phyloP scores from a whole-genome alignment of 1,139 yeast species.

The Hyphopichia khmerensis region DNA sequence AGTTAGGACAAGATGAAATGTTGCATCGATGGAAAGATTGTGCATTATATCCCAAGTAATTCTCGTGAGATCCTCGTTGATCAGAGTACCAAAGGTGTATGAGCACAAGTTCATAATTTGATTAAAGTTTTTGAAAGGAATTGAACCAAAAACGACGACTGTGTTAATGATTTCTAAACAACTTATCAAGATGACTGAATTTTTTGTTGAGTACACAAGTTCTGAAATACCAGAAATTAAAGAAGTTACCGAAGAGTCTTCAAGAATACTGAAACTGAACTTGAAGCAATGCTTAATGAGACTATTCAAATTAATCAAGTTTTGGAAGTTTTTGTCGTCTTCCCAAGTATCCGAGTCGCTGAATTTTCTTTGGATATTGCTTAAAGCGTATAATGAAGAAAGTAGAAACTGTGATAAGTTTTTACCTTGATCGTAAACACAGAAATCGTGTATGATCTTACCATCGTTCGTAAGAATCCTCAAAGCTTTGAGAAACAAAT shows the following conservation, averaged over 20 bases:
- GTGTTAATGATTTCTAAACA: conserved; percentile 49
- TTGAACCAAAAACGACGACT: conserved; percentile 44
- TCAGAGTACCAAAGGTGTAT: conserved; percentile 29
- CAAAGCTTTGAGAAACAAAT: conserved; percentile 53
- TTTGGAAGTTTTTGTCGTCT: conserved; percentile 12
- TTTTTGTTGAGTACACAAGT: conserved; percentile 45
- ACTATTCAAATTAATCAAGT: conserved; percentile 25
- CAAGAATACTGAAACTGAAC: conserved; percentile 47
- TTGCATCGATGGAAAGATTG: conserved; percentile 19
- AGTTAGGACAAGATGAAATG: conserved; percentile 17
- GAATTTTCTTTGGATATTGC: conserved; percentile 10
- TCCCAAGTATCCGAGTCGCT: conserved; percentile 4
- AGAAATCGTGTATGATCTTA: conserved; percentile 56
- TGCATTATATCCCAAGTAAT: conserved; percentile 31
- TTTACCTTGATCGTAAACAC: conserved; percentile 42
- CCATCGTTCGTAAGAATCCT: conserved; percentile 59
- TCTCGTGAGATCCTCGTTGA: conserved; percentile 36
- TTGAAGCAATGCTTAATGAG: conserved; percentile 47
- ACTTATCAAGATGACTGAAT: conserved; percentile 34
- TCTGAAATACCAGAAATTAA: conserved; percentile 36
- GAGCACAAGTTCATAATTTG: conserved; percentile 49
- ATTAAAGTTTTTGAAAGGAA: conserved; percentile 42
- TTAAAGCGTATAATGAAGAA: conserved; percentile 13
- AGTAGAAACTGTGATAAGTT: conserved; percentile 36
- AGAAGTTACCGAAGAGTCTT: conserved; percentile 33